Conservation (phyloP, 257 asterid species). For the Nicotiana knightiana region DNA sequence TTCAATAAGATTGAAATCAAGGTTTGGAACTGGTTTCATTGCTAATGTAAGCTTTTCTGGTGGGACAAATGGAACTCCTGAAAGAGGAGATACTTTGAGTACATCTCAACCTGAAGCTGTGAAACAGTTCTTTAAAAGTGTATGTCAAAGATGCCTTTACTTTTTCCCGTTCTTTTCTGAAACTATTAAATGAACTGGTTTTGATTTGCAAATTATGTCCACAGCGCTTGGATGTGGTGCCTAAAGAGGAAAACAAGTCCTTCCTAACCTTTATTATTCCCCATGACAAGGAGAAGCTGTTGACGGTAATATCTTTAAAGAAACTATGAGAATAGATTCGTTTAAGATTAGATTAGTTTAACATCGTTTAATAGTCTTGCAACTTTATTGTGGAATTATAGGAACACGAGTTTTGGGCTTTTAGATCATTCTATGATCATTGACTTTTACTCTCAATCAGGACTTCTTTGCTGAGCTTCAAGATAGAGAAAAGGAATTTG, state of each 20-base stretch:
- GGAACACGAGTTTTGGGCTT: not conserved
- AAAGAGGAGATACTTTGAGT: slow-evolving; percentile 27
- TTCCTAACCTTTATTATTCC: slow-evolving; percentile 84
- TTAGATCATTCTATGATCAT: not conserved
- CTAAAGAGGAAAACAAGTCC: slow-evolving; percentile 81
- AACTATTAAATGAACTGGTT: not conserved
- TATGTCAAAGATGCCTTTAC: slow-evolving; percentile 29
- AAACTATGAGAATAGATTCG: not conserved
- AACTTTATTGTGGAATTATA: not conserved
- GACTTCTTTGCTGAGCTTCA: slow-evolving; percentile 67
- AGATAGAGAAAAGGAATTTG: slow-evolving; percentile 51
- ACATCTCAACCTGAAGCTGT: slow-evolving; percentile 52
- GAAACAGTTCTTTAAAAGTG: slow-evolving; percentile 68
- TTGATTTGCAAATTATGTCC: slow-evolving; percentile 11
- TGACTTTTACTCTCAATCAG: slow-evolving; percentile 27
- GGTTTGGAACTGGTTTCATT: slow-evolving; percentile 86
- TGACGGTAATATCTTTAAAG: slow-evolving; percentile 42
- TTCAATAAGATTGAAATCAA: slow-evolving; percentile 83
- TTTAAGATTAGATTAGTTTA: not conserved
- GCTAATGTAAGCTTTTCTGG: slow-evolving; percentile 75
- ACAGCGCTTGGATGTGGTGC: slow-evolving; percentile 65
- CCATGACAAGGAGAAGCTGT: slow-evolving; percentile 73
- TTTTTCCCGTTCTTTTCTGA: slow-evolving; percentile 8
- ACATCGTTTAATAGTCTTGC: not conserved
- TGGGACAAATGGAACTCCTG: slow-evolving; percentile 38